These are phyloP conservation scores for Trichoderma brevicompactum DNA, from an alignment of 2,329 filamentous ascomycete species.

Conservation along the genomic window DNA sequence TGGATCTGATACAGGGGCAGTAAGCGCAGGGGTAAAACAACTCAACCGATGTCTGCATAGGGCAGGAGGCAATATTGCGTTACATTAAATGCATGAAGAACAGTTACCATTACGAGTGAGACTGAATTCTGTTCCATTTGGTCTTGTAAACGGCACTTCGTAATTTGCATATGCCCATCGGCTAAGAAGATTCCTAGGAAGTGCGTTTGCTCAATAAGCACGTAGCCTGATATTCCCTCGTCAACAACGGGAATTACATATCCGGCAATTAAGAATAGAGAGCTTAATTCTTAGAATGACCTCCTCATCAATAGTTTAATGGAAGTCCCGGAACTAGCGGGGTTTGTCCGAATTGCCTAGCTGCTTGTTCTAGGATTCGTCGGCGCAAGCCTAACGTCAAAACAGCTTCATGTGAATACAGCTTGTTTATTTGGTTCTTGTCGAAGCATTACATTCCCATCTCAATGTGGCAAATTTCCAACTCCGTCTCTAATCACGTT, in stretches of 20 bases:
- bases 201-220: too few species aligned
- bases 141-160: too few species aligned
- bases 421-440: neutral
- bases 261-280: neutral
- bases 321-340: neutral
- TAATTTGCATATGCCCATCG: too few species aligned
- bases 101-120: neutral
- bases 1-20: conserved; percentile 15
- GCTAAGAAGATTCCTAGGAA: too few species aligned
- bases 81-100: neutral
- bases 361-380: neutral
- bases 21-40: conserved; percentile 23
- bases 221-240: too few species aligned
- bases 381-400: neutral
- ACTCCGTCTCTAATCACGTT: accelerated
- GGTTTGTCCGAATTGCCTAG: neutral
- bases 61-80: conserved; percentile 10
- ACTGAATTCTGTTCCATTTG: neutral
- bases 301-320: neutral
- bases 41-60: conserved; percentile 5
- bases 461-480: neutral
- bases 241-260: neutral
- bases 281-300: too few species aligned
- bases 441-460: too few species aligned
- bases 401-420: neutral